These are phyloP conservation scores for Leishmania amazonensis DNA, from an alignment of 208 protist genomes.

Conservation along the genomic window DNA sequence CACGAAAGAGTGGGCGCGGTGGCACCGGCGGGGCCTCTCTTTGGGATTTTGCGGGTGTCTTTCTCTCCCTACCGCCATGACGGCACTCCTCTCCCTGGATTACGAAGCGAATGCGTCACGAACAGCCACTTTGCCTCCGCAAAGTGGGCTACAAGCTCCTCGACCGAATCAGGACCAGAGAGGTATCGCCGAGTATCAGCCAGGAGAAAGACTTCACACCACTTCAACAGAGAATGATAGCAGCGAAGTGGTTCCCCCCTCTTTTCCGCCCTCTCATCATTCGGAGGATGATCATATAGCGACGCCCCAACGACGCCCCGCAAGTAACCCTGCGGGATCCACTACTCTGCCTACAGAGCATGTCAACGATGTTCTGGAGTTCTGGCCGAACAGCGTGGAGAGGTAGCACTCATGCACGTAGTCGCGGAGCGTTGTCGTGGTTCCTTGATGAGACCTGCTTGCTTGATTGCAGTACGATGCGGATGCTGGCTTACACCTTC, in stretches of 20 bases:
- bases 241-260: slow-evolving; percentile 5
- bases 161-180: slow-evolving; percentile 12
- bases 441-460: not conserved
- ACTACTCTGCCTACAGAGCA: slow-evolving; percentile 10
- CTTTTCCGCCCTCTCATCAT: not conserved
- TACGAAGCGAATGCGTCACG: slow-evolving; percentile 1
- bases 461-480: not conserved
- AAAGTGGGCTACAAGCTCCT: not conserved
- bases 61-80: slow-evolving; percentile 35
- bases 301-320: not conserved
- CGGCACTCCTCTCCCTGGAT: slow-evolving; percentile 10
- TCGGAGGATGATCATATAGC: not conserved
- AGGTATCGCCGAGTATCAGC: slow-evolving; percentile 17
- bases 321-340: not conserved
- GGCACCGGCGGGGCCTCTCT: slow-evolving; percentile 21
- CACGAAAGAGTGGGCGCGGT: slow-evolving; percentile 35
- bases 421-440: slow-evolving; percentile 29
- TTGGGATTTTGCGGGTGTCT: slow-evolving; percentile 13
- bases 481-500: not conserved
- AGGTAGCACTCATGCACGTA: slow-evolving; percentile 11
- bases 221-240: slow-evolving; percentile 2
- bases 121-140: not conserved
- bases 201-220: not conserved
- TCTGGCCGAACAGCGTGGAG: slow-evolving; percentile 47
- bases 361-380: slow-evolving; percentile 11